phyloP scores from a whole-genome alignment of 2,329 filamentous ascomycete genomes.

The Cladosporium sp. region DNA sequence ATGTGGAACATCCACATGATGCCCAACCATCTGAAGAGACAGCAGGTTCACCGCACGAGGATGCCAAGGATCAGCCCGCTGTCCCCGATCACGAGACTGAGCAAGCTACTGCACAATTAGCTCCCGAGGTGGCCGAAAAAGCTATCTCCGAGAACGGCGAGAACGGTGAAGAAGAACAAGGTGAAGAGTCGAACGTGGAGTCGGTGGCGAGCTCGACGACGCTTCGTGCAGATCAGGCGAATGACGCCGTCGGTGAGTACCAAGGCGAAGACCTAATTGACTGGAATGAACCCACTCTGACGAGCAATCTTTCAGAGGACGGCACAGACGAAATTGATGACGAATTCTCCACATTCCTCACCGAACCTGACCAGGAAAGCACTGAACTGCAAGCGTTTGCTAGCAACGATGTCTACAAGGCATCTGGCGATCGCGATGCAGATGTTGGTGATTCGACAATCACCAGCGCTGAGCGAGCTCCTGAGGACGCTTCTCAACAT shows the following conservation, averaged over 20 bases:
- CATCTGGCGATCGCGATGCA: not conserved
- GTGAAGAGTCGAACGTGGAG: conserved; percentile 12
- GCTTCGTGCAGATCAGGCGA: conserved; percentile 19
- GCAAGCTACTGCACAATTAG: not conserved
- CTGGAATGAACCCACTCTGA: conserved; percentile 23
- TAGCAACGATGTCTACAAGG: not conserved
- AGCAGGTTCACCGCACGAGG: conserved; percentile 15
- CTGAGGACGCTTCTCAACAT: too few species aligned
- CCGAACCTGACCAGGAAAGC: conserved; percentile 11
- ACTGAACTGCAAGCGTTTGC: not conserved
- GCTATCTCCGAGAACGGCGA: conserved; percentile 6
- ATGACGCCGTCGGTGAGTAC: conserved; percentile 27
- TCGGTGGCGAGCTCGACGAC: conserved; percentile 24
- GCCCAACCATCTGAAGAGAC: conserved; percentile 5
- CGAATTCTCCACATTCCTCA: conserved; percentile 18
- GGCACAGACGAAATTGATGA: conserved; percentile 16
- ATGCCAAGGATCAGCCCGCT: not conserved
- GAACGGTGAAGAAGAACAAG: conserved; percentile 10
- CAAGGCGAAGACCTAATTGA: conserved; percentile 21
- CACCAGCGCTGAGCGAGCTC: too few species aligned
- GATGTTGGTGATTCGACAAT: not conserved
- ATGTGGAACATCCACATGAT: conserved; percentile 11
- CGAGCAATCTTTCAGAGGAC: conserved; percentile 19
- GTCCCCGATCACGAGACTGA: not conserved
- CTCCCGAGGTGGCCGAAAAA: not conserved